phyloP scores from a whole-genome alignment of 2,329 filamentous ascomycete species.

The Decorospora gaudefroyi region DNA sequence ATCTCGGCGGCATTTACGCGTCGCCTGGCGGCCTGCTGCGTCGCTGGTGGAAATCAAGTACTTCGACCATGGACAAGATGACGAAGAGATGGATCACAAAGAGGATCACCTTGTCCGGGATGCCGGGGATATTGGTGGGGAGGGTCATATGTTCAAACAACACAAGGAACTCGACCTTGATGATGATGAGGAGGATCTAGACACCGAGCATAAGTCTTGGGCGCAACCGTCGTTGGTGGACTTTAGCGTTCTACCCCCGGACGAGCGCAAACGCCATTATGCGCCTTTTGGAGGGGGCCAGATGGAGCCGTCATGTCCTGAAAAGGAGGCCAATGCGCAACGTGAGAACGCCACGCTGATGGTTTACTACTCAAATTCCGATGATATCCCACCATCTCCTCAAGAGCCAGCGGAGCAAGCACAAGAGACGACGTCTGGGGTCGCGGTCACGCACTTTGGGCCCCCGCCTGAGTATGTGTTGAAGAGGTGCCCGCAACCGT shows the following conservation, averaged over 20 bases:
- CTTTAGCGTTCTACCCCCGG: slow-evolving; percentile 49
- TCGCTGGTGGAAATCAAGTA: slow-evolving; percentile 68
- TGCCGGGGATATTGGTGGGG: slow-evolving; percentile 72
- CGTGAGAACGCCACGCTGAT: slow-evolving; percentile 55
- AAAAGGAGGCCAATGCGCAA: slow-evolving; percentile 51
- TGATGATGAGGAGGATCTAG: slow-evolving; percentile 63
- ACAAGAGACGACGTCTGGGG: slow-evolving; percentile 19
- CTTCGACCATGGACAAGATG: slow-evolving; percentile 73
- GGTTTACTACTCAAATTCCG: slow-evolving; percentile 52
- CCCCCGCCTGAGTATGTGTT: slow-evolving; percentile 36
- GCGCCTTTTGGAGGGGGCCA: slow-evolving; percentile 53
- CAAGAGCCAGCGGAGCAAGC: slow-evolving; percentile 51
- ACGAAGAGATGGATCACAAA: slow-evolving; percentile 64
- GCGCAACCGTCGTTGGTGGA: slow-evolving; percentile 47
- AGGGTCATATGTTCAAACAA: slow-evolving; percentile 59
- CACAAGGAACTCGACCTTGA: slow-evolving; percentile 68
- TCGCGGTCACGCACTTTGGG: slow-evolving; percentile 47
- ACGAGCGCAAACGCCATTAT: slow-evolving; percentile 53
- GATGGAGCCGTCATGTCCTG: slow-evolving; percentile 47
- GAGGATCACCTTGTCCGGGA: slow-evolving; percentile 71
- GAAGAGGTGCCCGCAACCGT: slow-evolving; percentile 28
- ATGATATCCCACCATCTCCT: slow-evolving; percentile 54
- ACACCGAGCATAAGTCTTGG: slow-evolving; percentile 43
- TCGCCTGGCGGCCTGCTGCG: slow-evolving; percentile 70
- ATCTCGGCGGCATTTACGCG: slow-evolving; percentile 68